These are phyloP conservation scores for Zygoascus ofunaensis DNA, from an alignment of 805 yeast genomes.

Conservation along the genomic window DNA sequence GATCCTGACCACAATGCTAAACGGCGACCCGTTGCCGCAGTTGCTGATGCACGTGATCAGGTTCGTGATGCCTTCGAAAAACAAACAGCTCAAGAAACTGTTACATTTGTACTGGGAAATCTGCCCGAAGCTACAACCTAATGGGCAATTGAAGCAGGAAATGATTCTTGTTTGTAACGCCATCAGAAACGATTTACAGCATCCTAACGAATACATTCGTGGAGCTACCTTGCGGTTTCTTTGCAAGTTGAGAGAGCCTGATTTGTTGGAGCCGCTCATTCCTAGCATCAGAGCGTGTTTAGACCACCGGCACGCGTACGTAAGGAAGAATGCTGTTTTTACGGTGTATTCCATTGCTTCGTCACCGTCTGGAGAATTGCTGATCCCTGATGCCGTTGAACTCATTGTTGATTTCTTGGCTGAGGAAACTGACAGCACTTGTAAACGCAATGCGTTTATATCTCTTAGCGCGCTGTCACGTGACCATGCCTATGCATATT, in stretches of 20 bases:
- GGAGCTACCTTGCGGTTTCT: conserved; percentile 92
- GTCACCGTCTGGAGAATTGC: conserved; percentile 75
- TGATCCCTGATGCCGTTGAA: conserved; percentile 93
- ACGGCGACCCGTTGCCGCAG: conserved; percentile 88
- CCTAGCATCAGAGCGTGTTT: conserved; percentile 86
- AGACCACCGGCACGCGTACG: conserved; percentile 96
- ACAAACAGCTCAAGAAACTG: conserved; percentile 84
- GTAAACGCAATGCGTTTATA: conserved; percentile 91
- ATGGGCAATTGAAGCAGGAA: conserved; percentile 92
- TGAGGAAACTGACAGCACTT: conserved; percentile 84
- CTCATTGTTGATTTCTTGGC: conserved; percentile 61
- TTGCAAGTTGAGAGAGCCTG: conserved; percentile 85
- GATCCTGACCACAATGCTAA: conserved; percentile 76
- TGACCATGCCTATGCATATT: conserved; percentile 71
- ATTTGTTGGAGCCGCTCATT: conserved; percentile 87
- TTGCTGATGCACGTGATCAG: conserved; percentile 94
- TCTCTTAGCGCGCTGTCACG: conserved; percentile 76
- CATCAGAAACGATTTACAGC: conserved; percentile 92
- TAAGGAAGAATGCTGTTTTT: conserved; percentile 91
- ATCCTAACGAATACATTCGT: conserved; percentile 93
- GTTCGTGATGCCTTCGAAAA: conserved; percentile 91
- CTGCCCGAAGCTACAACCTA: conserved; percentile 80
- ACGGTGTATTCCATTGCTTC: conserved; percentile 76
- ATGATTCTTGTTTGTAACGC: conserved; percentile 98
- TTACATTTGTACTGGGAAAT: conserved; percentile 97